Evolutionary conservation across 108 stramenopile genomes (phyloP).

Genomic region (Schizochytrium sp.): DNA sequence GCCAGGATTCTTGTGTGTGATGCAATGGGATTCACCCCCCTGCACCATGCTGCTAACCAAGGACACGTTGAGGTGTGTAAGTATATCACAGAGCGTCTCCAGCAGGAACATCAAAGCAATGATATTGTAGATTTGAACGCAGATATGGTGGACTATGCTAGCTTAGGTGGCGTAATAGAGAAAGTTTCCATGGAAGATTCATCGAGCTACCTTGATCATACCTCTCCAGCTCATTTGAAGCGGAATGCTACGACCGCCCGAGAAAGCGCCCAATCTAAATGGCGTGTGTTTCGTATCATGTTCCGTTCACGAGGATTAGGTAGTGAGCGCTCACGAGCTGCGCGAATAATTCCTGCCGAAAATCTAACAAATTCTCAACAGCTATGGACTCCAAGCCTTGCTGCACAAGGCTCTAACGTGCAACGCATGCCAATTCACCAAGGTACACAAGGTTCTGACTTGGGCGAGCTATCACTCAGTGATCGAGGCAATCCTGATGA

Average conservation of each 20-base stretch:
- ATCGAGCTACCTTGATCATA: too few relatives aligned
- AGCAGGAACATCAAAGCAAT: conserved; percentile 33
- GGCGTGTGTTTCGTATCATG: conserved; percentile 9
- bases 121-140: conserved; percentile 57
- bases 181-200: not conserved
- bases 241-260: too few relatives aligned
- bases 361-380: not conserved
- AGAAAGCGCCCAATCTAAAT: not conserved
- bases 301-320: not conserved
- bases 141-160: conserved; percentile 4
- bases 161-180: not conserved
- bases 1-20: conserved; percentile 36
- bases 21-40: conserved; percentile 54
- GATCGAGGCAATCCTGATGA: not conserved
- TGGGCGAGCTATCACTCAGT: not conserved
- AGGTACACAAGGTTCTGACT: not conserved
- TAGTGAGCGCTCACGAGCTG: not conserved
- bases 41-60: conserved; percentile 42
- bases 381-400: not conserved
- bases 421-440: not conserved
- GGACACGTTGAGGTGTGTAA: conserved; percentile 52
- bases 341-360: not conserved
- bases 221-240: too few relatives aligned
- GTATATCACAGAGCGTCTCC: conserved; percentile 55
- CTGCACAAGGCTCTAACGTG: not conserved